Conservation (phyloP, 192 early-diverging fungal species). For the Umbelopsis isabellina region DNA sequence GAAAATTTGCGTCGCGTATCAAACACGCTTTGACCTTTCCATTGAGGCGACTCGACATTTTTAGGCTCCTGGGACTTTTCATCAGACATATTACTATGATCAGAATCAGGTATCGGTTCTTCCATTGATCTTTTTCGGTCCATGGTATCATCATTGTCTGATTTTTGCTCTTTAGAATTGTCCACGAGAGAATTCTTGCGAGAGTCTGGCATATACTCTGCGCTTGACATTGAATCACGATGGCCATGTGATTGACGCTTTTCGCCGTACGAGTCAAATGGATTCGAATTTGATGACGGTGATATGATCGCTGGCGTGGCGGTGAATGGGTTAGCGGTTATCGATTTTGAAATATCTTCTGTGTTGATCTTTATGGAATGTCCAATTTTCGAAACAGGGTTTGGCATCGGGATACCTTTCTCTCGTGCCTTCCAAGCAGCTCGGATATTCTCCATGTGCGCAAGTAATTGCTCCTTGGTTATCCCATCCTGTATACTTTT, state of each 20-base stretch:
- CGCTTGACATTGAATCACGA: slow-evolving; percentile 7
- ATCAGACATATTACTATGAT: neutral
- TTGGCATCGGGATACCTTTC: slow-evolving; percentile 31
- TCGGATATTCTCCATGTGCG: slow-evolving; percentile 38
- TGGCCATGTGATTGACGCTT: neutral
- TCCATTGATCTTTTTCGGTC: neutral
- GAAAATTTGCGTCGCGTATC: neutral
- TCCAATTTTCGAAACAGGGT: neutral
- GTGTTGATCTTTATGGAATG: slow-evolving; percentile 2
- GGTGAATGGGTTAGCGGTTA: neutral
- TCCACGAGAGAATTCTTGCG: slow-evolving; percentile 10
- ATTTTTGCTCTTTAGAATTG: slow-evolving; percentile 4
- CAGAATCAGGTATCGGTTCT: neutral
- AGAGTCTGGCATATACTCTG: slow-evolving; percentile 13
- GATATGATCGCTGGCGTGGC: slow-evolving; percentile 8
- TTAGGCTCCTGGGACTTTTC: neutral
- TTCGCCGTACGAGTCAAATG: neutral
- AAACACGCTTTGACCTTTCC: neutral
- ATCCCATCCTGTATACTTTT: slow-evolving; percentile 53
- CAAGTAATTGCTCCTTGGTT: slow-evolving; percentile 45
- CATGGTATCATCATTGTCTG: neutral
- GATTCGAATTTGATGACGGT: neutral
- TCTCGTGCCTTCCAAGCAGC: slow-evolving; percentile 48
- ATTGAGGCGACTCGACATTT: slow-evolving; percentile 7
- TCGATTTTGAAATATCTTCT: neutral